Conservation (phyloP, 2,329 filamentous ascomycete species). For the Stachybotrys chlorohalonatus region DNA sequence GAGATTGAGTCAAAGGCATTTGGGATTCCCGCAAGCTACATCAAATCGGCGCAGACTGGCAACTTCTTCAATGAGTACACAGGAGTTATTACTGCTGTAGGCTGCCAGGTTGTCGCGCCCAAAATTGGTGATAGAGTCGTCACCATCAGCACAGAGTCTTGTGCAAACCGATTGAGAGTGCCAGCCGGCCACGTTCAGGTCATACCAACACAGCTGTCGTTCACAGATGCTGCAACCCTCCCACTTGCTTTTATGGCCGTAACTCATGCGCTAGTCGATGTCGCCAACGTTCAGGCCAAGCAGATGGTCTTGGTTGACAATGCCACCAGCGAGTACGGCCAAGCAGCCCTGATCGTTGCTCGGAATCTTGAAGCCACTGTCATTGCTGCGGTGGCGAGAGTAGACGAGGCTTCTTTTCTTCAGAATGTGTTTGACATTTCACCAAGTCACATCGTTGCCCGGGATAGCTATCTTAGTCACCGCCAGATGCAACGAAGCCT, state of each 20-base stretch:
- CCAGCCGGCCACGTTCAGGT: not conserved
- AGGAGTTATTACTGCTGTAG: not conserved
- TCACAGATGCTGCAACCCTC: not conserved
- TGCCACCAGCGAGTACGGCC: slow-evolving; percentile 8
- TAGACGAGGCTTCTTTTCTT: slow-evolving; percentile 1
- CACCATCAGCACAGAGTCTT: not conserved
- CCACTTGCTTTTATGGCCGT: not conserved
- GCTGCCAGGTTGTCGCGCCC: not conserved
- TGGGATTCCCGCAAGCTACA: slow-evolving; percentile 1
- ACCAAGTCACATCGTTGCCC: slow-evolving; percentile 2
- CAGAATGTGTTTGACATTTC: not conserved
- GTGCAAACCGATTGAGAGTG: not conserved
- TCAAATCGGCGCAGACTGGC: not conserved
- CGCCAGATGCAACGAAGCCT: slow-evolving; percentile 1
- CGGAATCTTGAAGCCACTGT: slow-evolving; percentile 8
- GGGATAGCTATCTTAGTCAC: not conserved
- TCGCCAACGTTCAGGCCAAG: slow-evolving; percentile 8
- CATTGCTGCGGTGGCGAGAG: slow-evolving; percentile 1
- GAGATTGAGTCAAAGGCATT: slow-evolving; percentile 6
- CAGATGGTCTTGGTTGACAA: slow-evolving; percentile 11
- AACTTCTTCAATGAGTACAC: not conserved
- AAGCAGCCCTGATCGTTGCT: slow-evolving; percentile 9
- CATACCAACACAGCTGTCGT: not conserved
- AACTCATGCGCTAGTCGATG: slow-evolving; percentile 6
- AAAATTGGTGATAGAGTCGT: not conserved